Base-by-base conservation (phyloP, 208 protist genomes). In the Strigomonas culicis region DNA sequence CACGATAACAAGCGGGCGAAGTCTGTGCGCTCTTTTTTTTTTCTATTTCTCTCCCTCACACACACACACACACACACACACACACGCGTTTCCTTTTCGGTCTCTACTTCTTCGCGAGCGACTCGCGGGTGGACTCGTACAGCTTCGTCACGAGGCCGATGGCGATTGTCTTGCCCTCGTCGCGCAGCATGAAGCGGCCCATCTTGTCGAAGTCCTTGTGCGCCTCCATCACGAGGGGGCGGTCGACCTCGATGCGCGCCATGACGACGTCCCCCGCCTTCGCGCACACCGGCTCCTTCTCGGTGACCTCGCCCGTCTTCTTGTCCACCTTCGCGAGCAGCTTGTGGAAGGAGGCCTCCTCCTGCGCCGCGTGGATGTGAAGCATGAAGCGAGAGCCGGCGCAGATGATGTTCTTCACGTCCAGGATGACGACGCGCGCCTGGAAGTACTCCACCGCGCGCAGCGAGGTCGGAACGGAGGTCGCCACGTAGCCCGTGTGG, bases 171-270 rank as follows among this genome's bases (percentile, higher is more conserved):
- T 89, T 91, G 47, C 92, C 92, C 34, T 98, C 94, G 34, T 98
- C 96, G 64, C 98, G 92, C 32, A 99, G 68, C 71, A 97, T 98
- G 80, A 99, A 98, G 63, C 97, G 94, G 25, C 97, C 95, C 39
- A 99, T 74, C 73, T 98, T 96, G 59, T 96, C 94, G 73, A 97
- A 97, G 19, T 90, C 85, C 74, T 98, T 92, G 81, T 97, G 98
- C 25, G 79, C 52, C 70, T 98, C 97, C 13, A 98, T 34, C 47
- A 96, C 95, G n/a, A 99, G 61, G 1, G 94, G 63, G 58, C 83
- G 67, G n/a, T 75, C 53, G 15, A 94, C 60, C 72, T 97, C 82
- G 28, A 99, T 86, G 44, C 95, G 93, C 24, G 76, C 94, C 55
- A 98, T 90, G 46, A 97, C 86, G 32, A 88, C 83, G 50, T 97